Evolutionary conservation across 2,329 filamentous ascomycete species (phyloP).

Genomic region (Phialemoniopsis sp.): DNA sequence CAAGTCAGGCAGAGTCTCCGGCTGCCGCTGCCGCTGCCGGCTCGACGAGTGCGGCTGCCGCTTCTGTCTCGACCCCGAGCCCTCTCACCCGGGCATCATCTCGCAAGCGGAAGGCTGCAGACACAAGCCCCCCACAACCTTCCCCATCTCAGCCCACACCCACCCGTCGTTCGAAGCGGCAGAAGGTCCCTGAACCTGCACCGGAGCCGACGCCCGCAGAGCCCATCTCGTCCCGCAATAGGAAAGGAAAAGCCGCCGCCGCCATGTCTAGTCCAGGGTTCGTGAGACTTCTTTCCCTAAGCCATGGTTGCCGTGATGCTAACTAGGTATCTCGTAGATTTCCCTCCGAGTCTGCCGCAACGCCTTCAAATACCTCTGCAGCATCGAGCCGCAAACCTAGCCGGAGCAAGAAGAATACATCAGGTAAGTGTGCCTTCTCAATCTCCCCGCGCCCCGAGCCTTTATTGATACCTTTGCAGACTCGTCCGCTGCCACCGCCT

Average conservation of each 20-base stretch:
- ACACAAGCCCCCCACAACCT: conserved; percentile 38
- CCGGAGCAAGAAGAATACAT: conserved; percentile 62
- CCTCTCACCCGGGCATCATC: conserved; percentile 41
- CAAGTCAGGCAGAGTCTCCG: conserved; percentile 51
- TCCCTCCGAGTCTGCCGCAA: background rate
- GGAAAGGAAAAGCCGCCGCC: conserved; percentile 56
- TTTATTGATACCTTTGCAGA: no score
- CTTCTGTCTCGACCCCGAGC: conserved; percentile 27
- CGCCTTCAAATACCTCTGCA: conserved; percentile 36
- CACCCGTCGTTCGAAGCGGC: conserved; percentile 66
- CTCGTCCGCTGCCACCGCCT: background rate
- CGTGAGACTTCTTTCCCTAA: no score
- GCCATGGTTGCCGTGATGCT: conserved; percentile 5
- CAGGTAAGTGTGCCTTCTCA: conserved; percentile 35
- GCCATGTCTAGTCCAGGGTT: conserved; percentile 74
- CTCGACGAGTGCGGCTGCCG: conserved; percentile 34
- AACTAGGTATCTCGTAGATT: background rate
- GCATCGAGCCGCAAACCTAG: conserved; percentile 70
- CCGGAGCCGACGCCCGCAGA: conserved; percentile 25
- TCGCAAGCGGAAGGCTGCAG: conserved; percentile 74
- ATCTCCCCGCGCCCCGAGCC: no score
- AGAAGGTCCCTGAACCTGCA: conserved; percentile 48
- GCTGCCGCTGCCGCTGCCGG: conserved; percentile 29
- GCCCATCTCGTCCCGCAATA: conserved; percentile 35
- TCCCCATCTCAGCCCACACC: conserved; percentile 14